Conservation (phyloP, 164 flowering plant genomes). For the Cinnamomum chago region DNA sequence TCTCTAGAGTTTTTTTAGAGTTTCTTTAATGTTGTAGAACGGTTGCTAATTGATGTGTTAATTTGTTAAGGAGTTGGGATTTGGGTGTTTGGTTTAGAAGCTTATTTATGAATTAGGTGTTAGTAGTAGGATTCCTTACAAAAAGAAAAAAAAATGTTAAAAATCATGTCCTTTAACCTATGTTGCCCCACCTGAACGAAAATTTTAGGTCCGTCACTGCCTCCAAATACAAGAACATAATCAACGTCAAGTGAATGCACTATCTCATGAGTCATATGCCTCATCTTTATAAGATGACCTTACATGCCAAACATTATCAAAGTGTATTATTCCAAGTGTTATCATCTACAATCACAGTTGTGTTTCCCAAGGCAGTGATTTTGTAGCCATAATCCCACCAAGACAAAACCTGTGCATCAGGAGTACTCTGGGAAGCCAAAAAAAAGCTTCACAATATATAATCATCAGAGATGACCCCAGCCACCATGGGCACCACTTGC, state of each 20-base stretch:
- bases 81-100: no score
- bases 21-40: no score
- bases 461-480: slow-evolving; percentile 92
- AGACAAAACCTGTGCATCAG: slow-evolving; percentile 98
- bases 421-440: slow-evolving; percentile 96
- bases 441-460: slow-evolving; percentile 83
- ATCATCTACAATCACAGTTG: slow-evolving; percentile 95
- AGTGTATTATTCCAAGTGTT: slow-evolving; percentile 99
- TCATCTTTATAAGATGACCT: slow-evolving; percentile 98
- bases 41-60: no score
- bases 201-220: no score
- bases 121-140: no score
- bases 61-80: no score
- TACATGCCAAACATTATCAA: slow-evolving; percentile 97
- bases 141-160: no score
- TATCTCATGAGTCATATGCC: slow-evolving; percentile 64
- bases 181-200: no score
- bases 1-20: no score
- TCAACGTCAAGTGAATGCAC: slow-evolving; percentile 96
- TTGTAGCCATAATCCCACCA: slow-evolving; percentile 99
- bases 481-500: slow-evolving; percentile 96
- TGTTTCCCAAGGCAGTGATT: slow-evolving; percentile 98
- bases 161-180: no score
- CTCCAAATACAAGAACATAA: no score
- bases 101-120: no score